Evolutionary conservation across 2,329 filamentous ascomycete genomes (phyloP).

Genomic region (Aspergillus luchuensis): DNA sequence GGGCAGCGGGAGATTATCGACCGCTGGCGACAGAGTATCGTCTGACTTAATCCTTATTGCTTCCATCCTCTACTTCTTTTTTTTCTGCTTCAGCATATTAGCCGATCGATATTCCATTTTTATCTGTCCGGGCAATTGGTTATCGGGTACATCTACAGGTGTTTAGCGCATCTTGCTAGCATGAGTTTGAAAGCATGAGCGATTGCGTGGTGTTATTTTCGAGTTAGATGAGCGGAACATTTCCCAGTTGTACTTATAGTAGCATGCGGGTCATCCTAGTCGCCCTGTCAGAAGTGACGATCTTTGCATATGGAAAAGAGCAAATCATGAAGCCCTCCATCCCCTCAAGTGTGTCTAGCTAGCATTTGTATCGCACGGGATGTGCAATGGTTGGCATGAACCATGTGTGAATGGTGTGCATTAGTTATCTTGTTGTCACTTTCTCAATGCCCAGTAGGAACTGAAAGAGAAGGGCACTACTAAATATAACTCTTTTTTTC

Average conservation of each 20-base stretch:
- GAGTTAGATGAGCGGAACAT: background rate
- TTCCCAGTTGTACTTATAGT: background rate
- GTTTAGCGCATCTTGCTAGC: background rate
- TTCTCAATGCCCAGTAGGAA: too few species aligned
- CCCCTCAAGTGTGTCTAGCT: too few species aligned
- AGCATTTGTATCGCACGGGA: too few species aligned
- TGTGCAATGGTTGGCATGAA: background rate
- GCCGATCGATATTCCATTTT: background rate
- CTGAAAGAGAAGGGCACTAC: background rate
- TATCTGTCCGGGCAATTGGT: background rate
- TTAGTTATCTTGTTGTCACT: background rate
- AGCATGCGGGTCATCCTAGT: background rate
- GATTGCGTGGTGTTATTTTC: background rate
- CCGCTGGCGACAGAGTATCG: slow-evolving; percentile 57
- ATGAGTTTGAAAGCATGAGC: slow-evolving; percentile 6
- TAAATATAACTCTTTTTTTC: background rate
- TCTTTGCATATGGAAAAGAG: background rate
- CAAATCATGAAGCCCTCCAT: too few species aligned
- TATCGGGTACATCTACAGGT: background rate
- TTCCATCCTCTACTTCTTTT: background rate
- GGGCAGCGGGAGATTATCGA: slow-evolving; percentile 60
- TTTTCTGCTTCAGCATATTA: background rate
- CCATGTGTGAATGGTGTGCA: background rate
- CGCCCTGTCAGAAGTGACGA: background rate
- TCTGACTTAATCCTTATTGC: slow-evolving; percentile 14